phyloP scores from a whole-genome alignment of 2,329 filamentous ascomycete species.

The Ophiocordyceps unilateralis region DNA sequence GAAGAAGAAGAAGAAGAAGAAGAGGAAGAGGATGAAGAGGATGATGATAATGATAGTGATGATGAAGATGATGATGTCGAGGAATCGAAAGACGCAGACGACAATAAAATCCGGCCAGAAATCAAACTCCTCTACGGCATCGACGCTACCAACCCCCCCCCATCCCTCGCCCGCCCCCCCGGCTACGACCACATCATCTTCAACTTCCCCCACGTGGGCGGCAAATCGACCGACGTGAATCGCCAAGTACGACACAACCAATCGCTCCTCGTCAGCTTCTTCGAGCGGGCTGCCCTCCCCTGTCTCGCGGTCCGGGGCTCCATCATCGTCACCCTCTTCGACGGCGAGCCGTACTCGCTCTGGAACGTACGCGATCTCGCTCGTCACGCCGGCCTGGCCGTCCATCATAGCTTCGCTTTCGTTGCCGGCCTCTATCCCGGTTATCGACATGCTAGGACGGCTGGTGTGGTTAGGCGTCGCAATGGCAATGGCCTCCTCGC shows the following conservation, averaged over 20 bases:
- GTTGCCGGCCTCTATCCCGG: conserved; percentile 49
- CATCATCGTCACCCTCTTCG: conserved; percentile 77
- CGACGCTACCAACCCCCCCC: conserved; percentile 47
- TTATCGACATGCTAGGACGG: conserved; percentile 56
- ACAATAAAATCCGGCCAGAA: too few species aligned
- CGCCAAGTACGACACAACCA: conserved; percentile 88
- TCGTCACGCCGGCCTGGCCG: conserved; percentile 55
- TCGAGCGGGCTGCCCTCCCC: conserved; percentile 28
- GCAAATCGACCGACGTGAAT: conserved; percentile 83
- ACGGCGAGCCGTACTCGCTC: conserved; percentile 82
- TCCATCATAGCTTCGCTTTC: conserved; percentile 55
- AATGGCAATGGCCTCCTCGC: conserved; percentile 23
- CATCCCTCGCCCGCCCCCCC: conserved; percentile 20
- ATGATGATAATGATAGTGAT: conserved; percentile 4
- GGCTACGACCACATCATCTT: conserved; percentile 71
- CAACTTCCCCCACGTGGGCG: conserved; percentile 95
- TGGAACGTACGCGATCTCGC: conserved; percentile 89
- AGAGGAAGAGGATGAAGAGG: conserved; percentile 3
- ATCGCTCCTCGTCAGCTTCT: conserved; percentile 55
- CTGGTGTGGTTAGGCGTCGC: conserved; percentile 42
- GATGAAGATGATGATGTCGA: conserved; percentile 4
- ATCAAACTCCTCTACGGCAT: conserved; percentile 25
- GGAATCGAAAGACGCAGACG: too few species aligned
- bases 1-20: conserved; percentile 1
- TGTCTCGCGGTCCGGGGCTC: conserved; percentile 28